A percentile compares a stretch with the other conserved stretches of the same genome.
phyloP scores from a whole-genome alignment of 495 filamentous ascomycete species.

The Cercophora sp. region DNA sequence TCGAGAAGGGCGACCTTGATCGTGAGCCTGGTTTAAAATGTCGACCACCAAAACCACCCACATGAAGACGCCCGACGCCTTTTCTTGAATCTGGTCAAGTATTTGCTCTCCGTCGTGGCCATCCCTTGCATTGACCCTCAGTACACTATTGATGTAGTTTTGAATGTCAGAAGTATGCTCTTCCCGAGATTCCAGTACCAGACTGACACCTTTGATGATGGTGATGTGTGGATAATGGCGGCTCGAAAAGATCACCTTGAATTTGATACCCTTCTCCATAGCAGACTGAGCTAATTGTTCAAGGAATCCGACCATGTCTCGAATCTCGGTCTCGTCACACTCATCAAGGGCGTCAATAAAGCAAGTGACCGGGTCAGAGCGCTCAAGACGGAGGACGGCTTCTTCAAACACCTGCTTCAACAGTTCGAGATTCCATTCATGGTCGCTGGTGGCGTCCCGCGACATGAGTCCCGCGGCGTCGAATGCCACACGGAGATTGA shows the following conservation, averaged over 20 bases:
- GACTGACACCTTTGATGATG: constrained; percentile 25
- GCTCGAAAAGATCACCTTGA: constrained; percentile 43
- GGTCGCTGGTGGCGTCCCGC: constrained; percentile 9
- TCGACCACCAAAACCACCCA: constrained; percentile 42
- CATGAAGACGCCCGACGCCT: constrained; percentile 42
- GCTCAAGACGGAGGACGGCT: constrained; percentile 19
- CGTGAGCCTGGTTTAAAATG: constrained; percentile 38
- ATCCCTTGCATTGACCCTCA: constrained; percentile 11
- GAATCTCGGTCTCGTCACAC: constrained; percentile 27
- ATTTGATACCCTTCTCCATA: neutral
- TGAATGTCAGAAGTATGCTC: constrained; percentile 16
- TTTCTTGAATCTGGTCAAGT: constrained; percentile 27
- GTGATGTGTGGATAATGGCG: constrained; percentile 46
- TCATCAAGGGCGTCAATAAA: constrained; percentile 42
- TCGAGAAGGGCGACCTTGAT: constrained; percentile 15
- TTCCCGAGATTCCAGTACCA: constrained; percentile 15
- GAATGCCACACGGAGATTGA: constrained; percentile 22
- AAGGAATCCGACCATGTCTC: constrained; percentile 31
- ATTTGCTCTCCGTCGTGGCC: constrained; percentile 21
- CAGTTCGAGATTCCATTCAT: constrained; percentile 21
- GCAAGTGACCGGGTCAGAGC: constrained; percentile 17
- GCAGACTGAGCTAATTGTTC: constrained; percentile 24
- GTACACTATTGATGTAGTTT: constrained; percentile 10
- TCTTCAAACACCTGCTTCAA: constrained; percentile 26
- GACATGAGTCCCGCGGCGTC: constrained; percentile 13